Percentiles rank a stretch among this genome's conserved stretches.
Conservation (phyloP, 257 asterid genomes). For the Petunia axillaris region DNA sequence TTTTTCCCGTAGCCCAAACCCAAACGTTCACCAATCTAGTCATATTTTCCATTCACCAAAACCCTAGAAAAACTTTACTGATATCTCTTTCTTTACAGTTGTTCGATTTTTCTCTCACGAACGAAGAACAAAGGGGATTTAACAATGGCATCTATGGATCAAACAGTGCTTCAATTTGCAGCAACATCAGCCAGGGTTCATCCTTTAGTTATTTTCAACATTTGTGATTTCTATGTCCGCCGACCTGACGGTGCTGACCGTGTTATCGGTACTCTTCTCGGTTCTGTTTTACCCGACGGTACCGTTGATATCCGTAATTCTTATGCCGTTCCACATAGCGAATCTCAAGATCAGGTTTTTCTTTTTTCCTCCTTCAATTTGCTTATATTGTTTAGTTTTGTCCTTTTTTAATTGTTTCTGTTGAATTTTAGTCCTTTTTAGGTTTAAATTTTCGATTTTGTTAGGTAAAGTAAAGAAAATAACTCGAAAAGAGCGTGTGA, state of each 20-base stretch:
- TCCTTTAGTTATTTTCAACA: slow-evolving; percentile 78
- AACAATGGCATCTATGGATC: slow-evolving; percentile 55
- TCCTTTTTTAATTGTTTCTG: neutral
- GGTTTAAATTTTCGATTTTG: too few species aligned
- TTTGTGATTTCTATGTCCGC: slow-evolving; percentile 80
- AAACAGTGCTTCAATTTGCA: slow-evolving; percentile 63
- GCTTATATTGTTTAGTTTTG: neutral
- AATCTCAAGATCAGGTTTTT: slow-evolving; percentile 82
- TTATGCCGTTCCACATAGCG: slow-evolving; percentile 92
- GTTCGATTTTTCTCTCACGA: neutral
- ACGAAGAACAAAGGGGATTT: neutral
- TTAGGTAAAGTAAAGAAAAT: too few species aligned
- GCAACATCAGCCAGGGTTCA: slow-evolving; percentile 66
- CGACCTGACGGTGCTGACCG: slow-evolving; percentile 93
- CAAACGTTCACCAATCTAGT: neutral
- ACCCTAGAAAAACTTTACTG: slow-evolving; percentile 9
- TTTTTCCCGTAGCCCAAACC: neutral
- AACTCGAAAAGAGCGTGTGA: too few species aligned
- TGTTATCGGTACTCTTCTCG: slow-evolving; percentile 90
- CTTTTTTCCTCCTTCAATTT: neutral
- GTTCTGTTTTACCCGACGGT: slow-evolving; percentile 91
- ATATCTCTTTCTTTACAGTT: neutral
- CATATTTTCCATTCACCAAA: neutral
- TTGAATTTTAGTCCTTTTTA: too few species aligned
- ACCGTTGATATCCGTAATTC: slow-evolving; percentile 83